phyloP scores from a whole-genome alignment of 495 filamentous ascomycete species.

The Collariella sp. region DNA sequence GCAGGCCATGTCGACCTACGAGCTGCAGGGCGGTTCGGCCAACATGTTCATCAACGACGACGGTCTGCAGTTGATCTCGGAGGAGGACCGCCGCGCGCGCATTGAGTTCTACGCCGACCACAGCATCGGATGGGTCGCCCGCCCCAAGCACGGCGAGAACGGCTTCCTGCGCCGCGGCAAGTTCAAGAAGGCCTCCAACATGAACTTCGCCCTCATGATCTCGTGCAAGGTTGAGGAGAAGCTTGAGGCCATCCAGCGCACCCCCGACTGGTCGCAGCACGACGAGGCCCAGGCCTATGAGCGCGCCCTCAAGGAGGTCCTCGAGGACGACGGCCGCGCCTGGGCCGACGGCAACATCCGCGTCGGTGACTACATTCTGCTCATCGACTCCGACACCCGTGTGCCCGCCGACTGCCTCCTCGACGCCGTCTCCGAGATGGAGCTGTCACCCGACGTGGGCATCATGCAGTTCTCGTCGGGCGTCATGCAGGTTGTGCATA shows the following conservation, averaged over 20 bases:
- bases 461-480: slow-evolving; percentile 77
- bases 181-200: slow-evolving; percentile 76
- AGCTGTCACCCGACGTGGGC: slow-evolving; percentile 67
- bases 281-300: slow-evolving; percentile 67
- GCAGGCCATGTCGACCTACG: slow-evolving; percentile 67
- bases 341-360: slow-evolving; percentile 77
- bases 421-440: slow-evolving; percentile 73
- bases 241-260: slow-evolving; percentile 47
- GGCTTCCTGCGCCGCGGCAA: slow-evolving; percentile 55
- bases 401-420: slow-evolving; percentile 65
- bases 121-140: slow-evolving; percentile 72
- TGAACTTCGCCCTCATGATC: slow-evolving; percentile 73
- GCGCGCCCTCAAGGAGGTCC: slow-evolving; percentile 55
- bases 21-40: slow-evolving; percentile 69
- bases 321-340: slow-evolving; percentile 59
- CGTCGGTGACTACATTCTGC: slow-evolving; percentile 69
- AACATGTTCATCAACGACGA: slow-evolving; percentile 80
- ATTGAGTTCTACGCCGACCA: slow-evolving; percentile 63
- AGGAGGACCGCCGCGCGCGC: slow-evolving; percentile 55
- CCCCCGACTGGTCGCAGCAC: slow-evolving; percentile 55
- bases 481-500: slow-evolving; percentile 72
- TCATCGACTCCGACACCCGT: slow-evolving; percentile 71
- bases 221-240: slow-evolving; percentile 68
- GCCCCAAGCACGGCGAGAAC: slow-evolving; percentile 55
- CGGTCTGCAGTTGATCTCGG: slow-evolving; percentile 59